Evolutionary conservation across 1,139 yeast genomes (phyloP), one percentile per base, ranked within the genome.

Genomic region (Pichia sp.): DNA sequence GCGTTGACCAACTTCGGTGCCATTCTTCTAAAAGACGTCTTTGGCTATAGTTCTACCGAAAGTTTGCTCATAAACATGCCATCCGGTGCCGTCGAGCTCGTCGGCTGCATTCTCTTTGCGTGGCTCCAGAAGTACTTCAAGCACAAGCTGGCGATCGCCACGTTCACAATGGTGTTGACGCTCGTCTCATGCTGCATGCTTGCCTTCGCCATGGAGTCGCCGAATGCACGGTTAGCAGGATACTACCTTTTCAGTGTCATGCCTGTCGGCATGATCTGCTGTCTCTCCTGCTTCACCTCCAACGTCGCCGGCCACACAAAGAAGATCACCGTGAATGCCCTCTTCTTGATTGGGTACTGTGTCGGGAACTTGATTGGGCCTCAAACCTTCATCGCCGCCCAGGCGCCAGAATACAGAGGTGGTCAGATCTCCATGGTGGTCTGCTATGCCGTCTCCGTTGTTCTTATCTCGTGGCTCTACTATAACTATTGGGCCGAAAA

Each of bases 321-420:
- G 55, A 65, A 64, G 54, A 56, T 80, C 49, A 79, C 83, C 5
- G 78, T 80, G 32, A 83, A 80, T 66, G 86, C 87, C 1, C 64
- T 82, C 34, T 76, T 78, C 44, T 76, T 85, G 68, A 73, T 85
- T 48, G 66, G 62, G 0, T 85, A 82, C 64, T 82, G 87, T 62
- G 78, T 79, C 31, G 90, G 95, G 31, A 86, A 86, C 60, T 72
- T 86, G 50, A 74, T 83, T 55, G 84, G 84, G 1, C 81, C 82
- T 4, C 82, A 78, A 61, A 75, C 81, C 3, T 79, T 78, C 58
- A 65, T 71, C 46, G 67, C 69, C 0, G 53, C 55, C 1, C 78
- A 79, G 61, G 77, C 79, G 0, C 83, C 83, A 8, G 45, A 59
- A 4, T 79, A 77, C 59, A 61, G 61, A 4, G 74, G 78, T 34